Base-by-base conservation (phyloP, 192 early-diverging fungal genomes). In the Chytriomyces sp. region DNA sequence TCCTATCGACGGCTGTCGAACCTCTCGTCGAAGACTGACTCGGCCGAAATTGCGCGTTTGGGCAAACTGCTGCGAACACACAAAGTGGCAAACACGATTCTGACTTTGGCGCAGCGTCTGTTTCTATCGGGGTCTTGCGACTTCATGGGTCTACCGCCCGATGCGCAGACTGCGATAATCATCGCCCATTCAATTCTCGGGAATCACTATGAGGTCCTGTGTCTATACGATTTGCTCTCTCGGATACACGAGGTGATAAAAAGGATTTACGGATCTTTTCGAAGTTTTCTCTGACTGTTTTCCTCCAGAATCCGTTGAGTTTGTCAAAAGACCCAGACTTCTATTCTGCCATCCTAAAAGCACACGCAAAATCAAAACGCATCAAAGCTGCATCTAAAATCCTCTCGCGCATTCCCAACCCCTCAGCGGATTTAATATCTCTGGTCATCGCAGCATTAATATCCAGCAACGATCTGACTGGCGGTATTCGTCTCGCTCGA, bases 131-230 rank as follows among this genome's bases (percentile, higher is more conserved):
- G 23, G 35, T 24, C 26, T 8, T n/a, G 16, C 20, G 10, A 43
- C 18, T 20, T 43, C 46, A 18, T 45, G 26, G 24, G 63, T 18
- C 16, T 75, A n/a, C 6, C 9, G 5, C 3, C 44, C 3, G 63
- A 64, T 3, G 63, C 49, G 2, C 73, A 75, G 35, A 7, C 18
- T 5, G 61, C 73, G 3, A 46, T 78, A 9, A 23, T 79, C 50
- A 67, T 66, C 18, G 70, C 78, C 13, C 46, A 74, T 45, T 61
- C 70, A 13, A 79, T 79, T 35, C 64, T 79, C 23, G 71, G 78
- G 49, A 72, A 79, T 57, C 43, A 43, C 24, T 44, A 23, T 3
- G 78, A 79, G 60, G 64, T 60, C 50, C 45, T 79, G 18, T 23
- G 50, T 7, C 43, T 79, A 6, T 72, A 53, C 44, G 64, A 74